These are phyloP conservation scores for Neurospora sp. DNA, from an alignment of 495 filamentous ascomycete species.

Conservation along the genomic window DNA sequence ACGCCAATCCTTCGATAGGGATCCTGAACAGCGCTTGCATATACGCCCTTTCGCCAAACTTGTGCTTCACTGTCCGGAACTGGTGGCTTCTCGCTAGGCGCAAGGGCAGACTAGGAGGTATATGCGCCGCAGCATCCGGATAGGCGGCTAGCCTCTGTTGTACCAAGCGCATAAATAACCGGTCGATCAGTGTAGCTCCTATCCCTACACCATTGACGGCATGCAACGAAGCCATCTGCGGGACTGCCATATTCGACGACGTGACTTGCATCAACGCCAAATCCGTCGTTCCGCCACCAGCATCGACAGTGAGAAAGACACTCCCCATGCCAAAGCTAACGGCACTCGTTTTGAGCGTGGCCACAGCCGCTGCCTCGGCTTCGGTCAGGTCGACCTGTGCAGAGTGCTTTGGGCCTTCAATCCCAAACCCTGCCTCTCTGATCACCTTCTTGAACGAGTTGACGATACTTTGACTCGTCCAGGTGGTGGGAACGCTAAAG, in stretches of 20 bases:
- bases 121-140: constrained; percentile 12
- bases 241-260: constrained; percentile 15
- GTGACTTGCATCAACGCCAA: constrained; percentile 28
- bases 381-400: constrained; percentile 56
- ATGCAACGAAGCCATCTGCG: constrained; percentile 24
- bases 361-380: constrained; percentile 57
- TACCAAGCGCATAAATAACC: constrained; percentile 22
- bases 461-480: constrained; percentile 48
- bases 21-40: constrained; percentile 25
- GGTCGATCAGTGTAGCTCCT: constrained; percentile 29
- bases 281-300: constrained; percentile 31
- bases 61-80: constrained; percentile 29
- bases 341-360: constrained; percentile 25
- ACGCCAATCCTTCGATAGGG: constrained; percentile 21
- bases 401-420: constrained; percentile 31
- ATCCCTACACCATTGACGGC: constrained; percentile 30
- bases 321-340: constrained; percentile 21
- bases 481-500: constrained; percentile 60
- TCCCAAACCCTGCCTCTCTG: constrained; percentile 40
- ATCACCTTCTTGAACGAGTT: constrained; percentile 45
- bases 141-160: constrained; percentile 13
- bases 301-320: constrained; percentile 27
- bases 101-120: constrained; percentile 21
- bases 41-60: constrained; percentile 29
- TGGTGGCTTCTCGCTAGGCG: constrained; percentile 22